Percentiles rank a stretch among this genome's conserved stretches.
These are phyloP conservation scores for Acanthamoeba castellanii DNA, from an alignment of 208 protist species.

Conservation along the genomic window DNA sequence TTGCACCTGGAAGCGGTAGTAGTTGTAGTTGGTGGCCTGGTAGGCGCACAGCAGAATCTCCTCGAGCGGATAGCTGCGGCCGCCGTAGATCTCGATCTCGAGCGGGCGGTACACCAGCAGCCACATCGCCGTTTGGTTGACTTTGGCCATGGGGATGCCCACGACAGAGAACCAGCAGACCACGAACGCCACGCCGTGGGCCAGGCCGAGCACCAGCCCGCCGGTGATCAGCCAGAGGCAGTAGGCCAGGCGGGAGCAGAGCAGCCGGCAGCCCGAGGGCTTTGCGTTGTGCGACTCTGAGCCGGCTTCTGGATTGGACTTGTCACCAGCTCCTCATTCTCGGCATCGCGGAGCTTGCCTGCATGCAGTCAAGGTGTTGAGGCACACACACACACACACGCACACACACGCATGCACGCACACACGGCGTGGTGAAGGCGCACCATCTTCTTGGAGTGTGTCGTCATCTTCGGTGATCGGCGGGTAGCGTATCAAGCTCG, in stretches of 20 bases:
- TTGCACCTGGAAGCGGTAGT: constrained; percentile 84
- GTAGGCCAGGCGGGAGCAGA: neutral
- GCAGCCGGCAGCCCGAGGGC: neutral
- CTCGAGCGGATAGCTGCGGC: neutral
- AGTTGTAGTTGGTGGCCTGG: constrained; percentile 78
- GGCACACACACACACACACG: no score
- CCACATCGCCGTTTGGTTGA: constrained; percentile 27
- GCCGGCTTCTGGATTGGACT: no score
- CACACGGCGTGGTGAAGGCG: neutral
- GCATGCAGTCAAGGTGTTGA: no score
- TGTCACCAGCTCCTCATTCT: no score
- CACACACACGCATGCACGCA: no score
- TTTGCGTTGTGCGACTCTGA: neutral
- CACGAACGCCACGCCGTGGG: constrained; percentile 43
- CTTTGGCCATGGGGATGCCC: constrained; percentile 85
- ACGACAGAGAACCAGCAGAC: constrained; percentile 84
- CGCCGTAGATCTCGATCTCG: neutral
- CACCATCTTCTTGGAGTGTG: constrained; percentile 39
- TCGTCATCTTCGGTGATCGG: neutral
- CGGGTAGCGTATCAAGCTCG: constrained; percentile 53
- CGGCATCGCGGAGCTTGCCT: no score
- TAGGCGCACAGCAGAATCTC: constrained; percentile 19
- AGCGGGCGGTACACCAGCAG: neutral
- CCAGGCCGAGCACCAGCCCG: constrained; percentile 53
- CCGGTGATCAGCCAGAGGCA: neutral